Evolutionary conservation across 805 yeast species (phyloP).

Genomic region (Lipomyces kockii): DNA sequence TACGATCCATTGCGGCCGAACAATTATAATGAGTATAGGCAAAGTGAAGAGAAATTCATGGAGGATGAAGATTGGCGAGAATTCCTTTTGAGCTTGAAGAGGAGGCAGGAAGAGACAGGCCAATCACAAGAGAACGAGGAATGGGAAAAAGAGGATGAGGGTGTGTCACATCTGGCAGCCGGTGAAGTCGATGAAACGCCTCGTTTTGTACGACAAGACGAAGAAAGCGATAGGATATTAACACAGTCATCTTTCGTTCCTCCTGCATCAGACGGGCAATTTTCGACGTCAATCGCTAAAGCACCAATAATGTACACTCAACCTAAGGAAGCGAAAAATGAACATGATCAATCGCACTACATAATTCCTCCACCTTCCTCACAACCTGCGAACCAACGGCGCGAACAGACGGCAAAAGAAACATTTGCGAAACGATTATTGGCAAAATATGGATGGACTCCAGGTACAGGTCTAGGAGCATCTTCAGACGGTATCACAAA

Average conservation of each 20-base stretch:
- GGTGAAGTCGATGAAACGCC: neutral
- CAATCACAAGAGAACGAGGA: constrained; percentile 1
- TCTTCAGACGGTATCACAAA: constrained; percentile 27
- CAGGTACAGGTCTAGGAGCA: constrained; percentile 36
- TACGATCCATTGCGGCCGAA: constrained; percentile 35
- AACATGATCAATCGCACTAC: constrained; percentile 5
- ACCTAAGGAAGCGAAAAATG: neutral
- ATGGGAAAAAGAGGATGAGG: constrained; percentile 6
- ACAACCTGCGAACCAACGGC: neutral
- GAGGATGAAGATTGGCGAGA: constrained; percentile 39
- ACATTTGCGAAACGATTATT: constrained; percentile 34
- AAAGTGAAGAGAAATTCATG: constrained; percentile 34
- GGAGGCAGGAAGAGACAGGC: neutral
- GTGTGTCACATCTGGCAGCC: neutral
- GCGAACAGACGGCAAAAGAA: constrained; percentile 16
- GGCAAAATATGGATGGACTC: constrained; percentile 37
- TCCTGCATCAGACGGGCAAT: neutral
- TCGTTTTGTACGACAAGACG: neutral
- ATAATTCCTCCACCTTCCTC: neutral
- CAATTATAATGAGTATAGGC: constrained; percentile 31
- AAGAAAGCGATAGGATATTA: neutral
- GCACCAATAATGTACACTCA: neutral
- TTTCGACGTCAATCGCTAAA: constrained; percentile 1
- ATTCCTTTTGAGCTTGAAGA: constrained; percentile 26
- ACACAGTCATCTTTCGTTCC: neutral